These are phyloP conservation scores for Entrophospora sp. DNA, from an alignment of 192 early-diverging fungal genomes.

Conservation along the genomic window DNA sequence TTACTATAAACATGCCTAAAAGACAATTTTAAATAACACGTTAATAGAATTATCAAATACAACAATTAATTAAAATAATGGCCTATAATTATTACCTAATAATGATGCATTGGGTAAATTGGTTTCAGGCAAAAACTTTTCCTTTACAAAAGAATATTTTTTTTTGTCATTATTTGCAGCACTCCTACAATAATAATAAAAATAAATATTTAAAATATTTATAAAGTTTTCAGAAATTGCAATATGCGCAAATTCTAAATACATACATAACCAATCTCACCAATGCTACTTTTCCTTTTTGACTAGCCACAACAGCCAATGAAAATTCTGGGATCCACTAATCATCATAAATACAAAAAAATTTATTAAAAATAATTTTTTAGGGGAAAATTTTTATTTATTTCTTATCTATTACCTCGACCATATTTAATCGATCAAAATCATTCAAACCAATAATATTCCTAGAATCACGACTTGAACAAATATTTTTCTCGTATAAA, in stretches of 20 bases:
- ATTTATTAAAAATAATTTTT: background rate
- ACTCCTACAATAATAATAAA: background rate
- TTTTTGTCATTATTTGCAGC: background rate
- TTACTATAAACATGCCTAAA: constrained; percentile 9
- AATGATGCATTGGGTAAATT: background rate
- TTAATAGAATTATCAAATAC: background rate
- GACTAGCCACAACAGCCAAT: constrained; percentile 14
- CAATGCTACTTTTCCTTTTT: constrained; percentile 11
- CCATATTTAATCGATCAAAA: constrained; percentile 16
- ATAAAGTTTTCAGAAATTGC: background rate
- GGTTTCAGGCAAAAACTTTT: background rate
- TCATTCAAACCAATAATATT: background rate
- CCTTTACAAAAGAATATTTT: background rate
- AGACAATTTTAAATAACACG: background rate
- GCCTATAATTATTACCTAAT: background rate
- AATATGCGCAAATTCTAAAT: background rate
- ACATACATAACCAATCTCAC: constrained; percentile 6
- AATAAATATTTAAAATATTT: background rate
- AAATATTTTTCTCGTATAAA: background rate
- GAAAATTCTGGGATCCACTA: constrained; percentile 14
- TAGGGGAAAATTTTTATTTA: background rate
- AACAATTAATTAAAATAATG: background rate
- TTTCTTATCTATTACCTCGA: background rate
- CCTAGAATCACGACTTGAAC: background rate
- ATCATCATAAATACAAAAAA: background rate